Conservation (phyloP, 73 alveolate species). For the Blepharisma stoltei region DNA sequence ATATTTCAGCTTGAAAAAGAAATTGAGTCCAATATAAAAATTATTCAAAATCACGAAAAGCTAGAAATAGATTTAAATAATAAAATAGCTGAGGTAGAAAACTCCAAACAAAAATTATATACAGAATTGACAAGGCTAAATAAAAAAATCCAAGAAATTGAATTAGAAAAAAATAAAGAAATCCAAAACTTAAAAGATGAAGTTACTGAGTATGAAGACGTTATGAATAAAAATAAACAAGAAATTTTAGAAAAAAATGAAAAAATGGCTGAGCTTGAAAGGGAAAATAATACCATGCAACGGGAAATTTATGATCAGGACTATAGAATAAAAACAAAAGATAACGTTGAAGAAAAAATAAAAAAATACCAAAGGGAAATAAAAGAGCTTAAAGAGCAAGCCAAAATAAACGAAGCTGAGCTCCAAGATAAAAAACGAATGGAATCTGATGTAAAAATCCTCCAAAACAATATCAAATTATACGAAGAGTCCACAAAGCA, state of each 20-base stretch:
- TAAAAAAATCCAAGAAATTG: slow-evolving; percentile 20
- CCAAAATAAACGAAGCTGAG: neutral
- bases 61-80: neutral
- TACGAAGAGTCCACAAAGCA: neutral
- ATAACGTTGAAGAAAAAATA: neutral
- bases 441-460: neutral
- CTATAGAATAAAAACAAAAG: neutral
- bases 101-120: neutral
- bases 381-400: neutral
- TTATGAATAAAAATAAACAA: neutral
- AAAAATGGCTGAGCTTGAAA: neutral
- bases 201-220: neutral
- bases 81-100: neutral
- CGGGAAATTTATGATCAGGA: slow-evolving; percentile 6
- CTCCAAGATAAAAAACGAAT: neutral
- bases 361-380: neutral
- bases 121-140: slow-evolving; percentile 8
- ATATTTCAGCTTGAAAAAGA: neutral
- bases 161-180: neutral
- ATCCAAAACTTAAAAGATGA: neutral
- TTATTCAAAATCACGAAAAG: neutral
- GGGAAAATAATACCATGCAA: neutral
- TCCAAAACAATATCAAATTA: neutral
- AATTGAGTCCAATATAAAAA: neutral
- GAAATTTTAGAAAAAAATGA: neutral